Evolutionary conservation across 768 basidiomycete species (phyloP).

Genomic region (Mycena chlorophos): DNA sequence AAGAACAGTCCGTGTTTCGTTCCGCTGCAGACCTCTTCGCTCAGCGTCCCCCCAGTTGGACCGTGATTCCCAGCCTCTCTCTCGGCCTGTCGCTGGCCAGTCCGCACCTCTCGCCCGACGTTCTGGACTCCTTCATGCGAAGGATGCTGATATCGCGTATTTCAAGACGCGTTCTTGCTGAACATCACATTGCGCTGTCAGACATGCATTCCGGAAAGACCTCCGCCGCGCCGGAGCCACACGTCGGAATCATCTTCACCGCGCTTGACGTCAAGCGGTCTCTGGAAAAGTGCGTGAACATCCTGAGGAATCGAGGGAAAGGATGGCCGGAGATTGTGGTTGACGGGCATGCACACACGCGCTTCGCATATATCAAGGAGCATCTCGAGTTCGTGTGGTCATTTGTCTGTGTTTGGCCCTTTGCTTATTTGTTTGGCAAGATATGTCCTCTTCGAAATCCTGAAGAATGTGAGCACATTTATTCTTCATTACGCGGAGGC

Average conservation of each 20-base stretch:
- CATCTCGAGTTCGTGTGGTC: constrained; percentile 68
- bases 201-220: constrained; percentile 47
- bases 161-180: constrained; percentile 83
- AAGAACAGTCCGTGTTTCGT: constrained; percentile 67
- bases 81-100: constrained; percentile 86
- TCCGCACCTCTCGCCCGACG: constrained; percentile 72
- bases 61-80: constrained; percentile 78
- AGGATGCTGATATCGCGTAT: constrained; percentile 91
- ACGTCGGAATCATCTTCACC: constrained; percentile 86
- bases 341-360: constrained; percentile 70
- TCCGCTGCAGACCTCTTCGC: constrained; percentile 8
- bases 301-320: constrained; percentile 49
- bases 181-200: constrained; percentile 86
- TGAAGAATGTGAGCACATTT: constrained; percentile 72
- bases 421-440: constrained; percentile 35
- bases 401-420: background rate
- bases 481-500: background rate
- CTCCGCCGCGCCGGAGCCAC: constrained; percentile 47
- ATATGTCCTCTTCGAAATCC: constrained; percentile 85
- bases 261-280: constrained; percentile 67
- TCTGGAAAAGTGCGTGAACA: constrained; percentile 64
- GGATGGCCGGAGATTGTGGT: constrained; percentile 65
- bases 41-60: constrained; percentile 53
- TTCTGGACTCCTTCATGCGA: constrained; percentile 83
- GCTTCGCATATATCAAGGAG: constrained; percentile 82